A percentile compares a stretch with the other conserved stretches of the same genome.
Conservation (phyloP, 208 protist species). For the Naegleria lovaniensis region DNA sequence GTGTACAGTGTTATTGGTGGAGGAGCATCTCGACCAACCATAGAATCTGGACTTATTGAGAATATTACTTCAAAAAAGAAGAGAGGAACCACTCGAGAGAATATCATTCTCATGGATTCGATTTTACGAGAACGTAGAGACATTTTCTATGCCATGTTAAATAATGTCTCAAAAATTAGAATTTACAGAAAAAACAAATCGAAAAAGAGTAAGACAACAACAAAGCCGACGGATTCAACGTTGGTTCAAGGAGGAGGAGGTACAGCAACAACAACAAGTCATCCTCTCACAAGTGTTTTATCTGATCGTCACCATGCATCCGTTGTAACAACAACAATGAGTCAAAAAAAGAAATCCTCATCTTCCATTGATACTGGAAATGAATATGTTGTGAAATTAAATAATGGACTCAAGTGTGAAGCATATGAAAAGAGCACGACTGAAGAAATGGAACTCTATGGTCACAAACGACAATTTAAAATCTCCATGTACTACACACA, state of each 20-base stretch:
- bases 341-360: no score
- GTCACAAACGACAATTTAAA: not conserved
- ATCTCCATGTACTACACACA: not conserved
- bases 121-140: not conserved
- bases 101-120: not conserved
- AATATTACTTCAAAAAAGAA: not conserved
- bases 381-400: not conserved
- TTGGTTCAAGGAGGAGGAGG: no score
- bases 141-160: not conserved
- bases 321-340: not conserved
- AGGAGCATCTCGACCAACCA: not conserved
- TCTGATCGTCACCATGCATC: no score
- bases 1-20: not conserved
- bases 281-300: no score
- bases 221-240: no score
- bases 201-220: not conserved
- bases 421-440: not conserved
- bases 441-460: not conserved
- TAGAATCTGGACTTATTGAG: not conserved
- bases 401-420: not conserved
- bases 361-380: not conserved
- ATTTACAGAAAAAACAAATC: not conserved
- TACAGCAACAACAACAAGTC: not conserved
- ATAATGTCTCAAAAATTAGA: slow-evolving; percentile 14
- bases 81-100: not conserved